Evolutionary conservation across 805 yeast genomes (phyloP), one percentile per base, ranked within the genome.

Genomic region (Yarrowia sp.): DNA sequence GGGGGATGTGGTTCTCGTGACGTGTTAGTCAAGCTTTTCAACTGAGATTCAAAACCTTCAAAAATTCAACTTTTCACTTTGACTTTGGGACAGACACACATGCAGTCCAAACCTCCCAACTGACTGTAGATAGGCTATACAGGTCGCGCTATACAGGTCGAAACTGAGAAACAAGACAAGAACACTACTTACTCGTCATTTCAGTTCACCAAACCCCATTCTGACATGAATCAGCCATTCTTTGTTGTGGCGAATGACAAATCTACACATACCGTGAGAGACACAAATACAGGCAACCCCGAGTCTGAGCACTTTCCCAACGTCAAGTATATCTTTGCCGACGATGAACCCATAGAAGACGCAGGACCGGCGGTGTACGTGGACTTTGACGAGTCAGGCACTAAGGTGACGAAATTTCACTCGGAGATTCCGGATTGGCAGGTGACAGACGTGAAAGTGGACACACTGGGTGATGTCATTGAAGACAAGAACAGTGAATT

Each of bases 351-450:
- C 22, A 49, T 63, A 11, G 67, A 63, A 16, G 67, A 46, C 12
- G 48, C 56, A 10, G 55, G 55, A 14, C 67, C 67, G 7, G 67
- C 56, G 0, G 71, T 80, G 8, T 72, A 79, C 8, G 77, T 79
- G 8, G 82, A 80, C 69, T 73, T 80, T 49, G 80, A 79, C 69
- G 75, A 71, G 22, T 70, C 77, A 22, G 81, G 79, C 15, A 70
- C 71, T 16, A 69, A 72, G 3, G 72, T 80, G 8, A 69, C 72
- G 9, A 64, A 71, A n/a, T 75, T 76, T 69, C 73, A 75, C 38
- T 78, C 81, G 10, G 72, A 80, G 10, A 76, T 81, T 12, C 75
- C 80, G 0, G 75, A 74, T 22, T 79, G 81, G 81, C 82, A 80
- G 68, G 76, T 79, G 40, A 70, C 75, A 9, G 71, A 72, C 50